Evolutionary conservation across 1,284 basidiomycete species (phyloP).

Genomic region (Leccinum subrobustum): DNA sequence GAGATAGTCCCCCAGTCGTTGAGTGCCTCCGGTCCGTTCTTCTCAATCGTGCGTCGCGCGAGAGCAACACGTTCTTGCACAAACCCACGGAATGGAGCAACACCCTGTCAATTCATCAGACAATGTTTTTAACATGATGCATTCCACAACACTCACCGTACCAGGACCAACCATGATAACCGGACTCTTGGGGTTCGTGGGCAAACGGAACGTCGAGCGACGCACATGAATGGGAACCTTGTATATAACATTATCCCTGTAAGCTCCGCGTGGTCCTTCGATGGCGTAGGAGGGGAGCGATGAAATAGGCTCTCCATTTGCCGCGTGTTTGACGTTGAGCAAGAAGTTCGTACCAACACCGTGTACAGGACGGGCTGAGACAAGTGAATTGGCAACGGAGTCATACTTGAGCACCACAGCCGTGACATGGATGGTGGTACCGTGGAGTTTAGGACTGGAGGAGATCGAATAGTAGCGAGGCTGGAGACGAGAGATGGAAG

Average conservation of each 20-base stretch:
- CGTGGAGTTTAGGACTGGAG: constrained; percentile 90
- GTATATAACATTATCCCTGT: constrained; percentile 69
- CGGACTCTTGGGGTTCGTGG: constrained; percentile 96
- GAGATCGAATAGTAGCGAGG: constrained; percentile 99
- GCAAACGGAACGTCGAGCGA: constrained; percentile 93
- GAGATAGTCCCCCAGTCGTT: constrained; percentile 94
- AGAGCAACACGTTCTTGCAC: constrained; percentile 96
- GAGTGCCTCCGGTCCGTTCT: constrained; percentile 89
- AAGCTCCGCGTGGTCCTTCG: constrained; percentile 85
- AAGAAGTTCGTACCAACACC: constrained; percentile 92
- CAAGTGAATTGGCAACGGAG: constrained; percentile 54
- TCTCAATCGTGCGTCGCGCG: constrained; percentile 89
- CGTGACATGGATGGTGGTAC: constrained; percentile 90
- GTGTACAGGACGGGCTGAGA: constrained; percentile 67
- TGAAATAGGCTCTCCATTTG: constrained; percentile 56
- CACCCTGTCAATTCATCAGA: constrained; percentile 52
- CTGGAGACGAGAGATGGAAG: constrained; percentile 89
- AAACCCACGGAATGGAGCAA: constrained; percentile 98
- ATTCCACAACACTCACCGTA: constrained; percentile 62
- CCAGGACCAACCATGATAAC: constrained; percentile 99
- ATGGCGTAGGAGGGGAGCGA: constrained; percentile 78
- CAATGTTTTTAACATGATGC: background rate
- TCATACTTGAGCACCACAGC: constrained; percentile 93
- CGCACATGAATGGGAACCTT: constrained; percentile 94
- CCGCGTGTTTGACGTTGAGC: constrained; percentile 83